Conservation (phyloP, 306 rosid genomes). For the Prunus campanulata region DNA sequence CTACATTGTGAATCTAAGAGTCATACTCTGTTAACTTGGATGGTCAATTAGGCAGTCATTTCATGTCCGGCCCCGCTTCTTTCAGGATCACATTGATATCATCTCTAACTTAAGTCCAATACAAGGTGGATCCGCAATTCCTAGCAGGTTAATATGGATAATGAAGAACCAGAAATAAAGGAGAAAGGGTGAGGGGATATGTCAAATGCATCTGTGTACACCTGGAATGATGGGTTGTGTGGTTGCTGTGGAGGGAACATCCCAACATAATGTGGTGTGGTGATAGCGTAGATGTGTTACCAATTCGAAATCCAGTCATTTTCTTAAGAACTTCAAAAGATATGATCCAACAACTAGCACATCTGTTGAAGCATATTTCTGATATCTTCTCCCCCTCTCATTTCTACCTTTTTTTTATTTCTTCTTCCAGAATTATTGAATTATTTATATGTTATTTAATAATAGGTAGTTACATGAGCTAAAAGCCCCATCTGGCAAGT, state of each 20-base stretch:
- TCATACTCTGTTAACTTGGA: not conserved
- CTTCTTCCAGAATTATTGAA: not conserved
- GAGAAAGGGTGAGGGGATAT: not conserved
- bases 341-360: conserved; percentile 22
- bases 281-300: conserved; percentile 20
- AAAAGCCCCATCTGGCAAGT: too few relatives aligned
- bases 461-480: not conserved
- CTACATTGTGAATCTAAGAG: too few relatives aligned
- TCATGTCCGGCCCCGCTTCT: too few relatives aligned
- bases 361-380: not conserved
- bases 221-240: conserved; percentile 18
- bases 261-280: conserved; percentile 13
- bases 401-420: not conserved
- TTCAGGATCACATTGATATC: too few relatives aligned
- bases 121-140: too few relatives aligned
- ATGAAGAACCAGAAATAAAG: not conserved
- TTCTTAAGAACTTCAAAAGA: conserved; percentile 18
- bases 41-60: not conserved
- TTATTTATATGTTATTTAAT: not conserved
- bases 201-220: not conserved
- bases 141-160: not conserved
- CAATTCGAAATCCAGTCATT: not conserved
- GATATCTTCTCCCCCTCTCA: not conserved
- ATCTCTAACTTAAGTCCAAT: too few relatives aligned
- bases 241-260: conserved; percentile 44